Evolutionary conservation across 2,329 filamentous ascomycete species (phyloP).

Genomic region (Xylaria sp.): DNA sequence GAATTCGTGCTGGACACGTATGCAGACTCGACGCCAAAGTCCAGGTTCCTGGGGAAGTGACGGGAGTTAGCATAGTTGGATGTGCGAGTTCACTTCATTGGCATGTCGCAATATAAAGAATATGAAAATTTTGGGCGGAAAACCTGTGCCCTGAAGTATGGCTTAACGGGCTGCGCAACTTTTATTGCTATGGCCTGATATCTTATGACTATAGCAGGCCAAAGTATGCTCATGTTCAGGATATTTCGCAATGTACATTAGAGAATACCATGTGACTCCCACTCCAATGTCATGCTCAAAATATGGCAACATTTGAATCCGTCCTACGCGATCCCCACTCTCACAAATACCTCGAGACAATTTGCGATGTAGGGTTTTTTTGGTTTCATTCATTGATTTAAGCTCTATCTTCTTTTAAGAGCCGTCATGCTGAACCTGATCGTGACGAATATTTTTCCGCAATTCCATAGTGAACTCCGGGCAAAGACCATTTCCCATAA

Average conservation of each 20-base stretch:
- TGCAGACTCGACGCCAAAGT: conserved; percentile 38
- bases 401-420: conserved; percentile 47
- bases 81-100: neutral
- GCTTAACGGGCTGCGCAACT: no score
- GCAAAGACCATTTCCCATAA: conserved; percentile 57
- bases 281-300: neutral
- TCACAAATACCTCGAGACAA: conserved; percentile 7
- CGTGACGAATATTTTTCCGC: conserved; percentile 62
- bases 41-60: conserved; percentile 37
- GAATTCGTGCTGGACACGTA: conserved; percentile 52
- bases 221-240: neutral
- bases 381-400: conserved; percentile 38
- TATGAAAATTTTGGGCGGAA: neutral
- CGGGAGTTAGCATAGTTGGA: conserved; percentile 10
- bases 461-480: conserved; percentile 65
- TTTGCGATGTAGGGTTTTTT: conserved; percentile 26
- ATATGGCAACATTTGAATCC: neutral
- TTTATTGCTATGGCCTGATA: no score
- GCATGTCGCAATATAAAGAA: conserved; percentile 6
- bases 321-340: neutral
- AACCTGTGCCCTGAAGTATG: conserved; percentile 1
- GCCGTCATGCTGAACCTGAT: conserved; percentile 58
- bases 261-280: neutral
- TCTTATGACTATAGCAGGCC: neutral
- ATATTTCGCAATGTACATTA: conserved; percentile 9